phyloP scores from a whole-genome alignment of 192 early-diverging fungal genomes.

The Podila verticillata region DNA sequence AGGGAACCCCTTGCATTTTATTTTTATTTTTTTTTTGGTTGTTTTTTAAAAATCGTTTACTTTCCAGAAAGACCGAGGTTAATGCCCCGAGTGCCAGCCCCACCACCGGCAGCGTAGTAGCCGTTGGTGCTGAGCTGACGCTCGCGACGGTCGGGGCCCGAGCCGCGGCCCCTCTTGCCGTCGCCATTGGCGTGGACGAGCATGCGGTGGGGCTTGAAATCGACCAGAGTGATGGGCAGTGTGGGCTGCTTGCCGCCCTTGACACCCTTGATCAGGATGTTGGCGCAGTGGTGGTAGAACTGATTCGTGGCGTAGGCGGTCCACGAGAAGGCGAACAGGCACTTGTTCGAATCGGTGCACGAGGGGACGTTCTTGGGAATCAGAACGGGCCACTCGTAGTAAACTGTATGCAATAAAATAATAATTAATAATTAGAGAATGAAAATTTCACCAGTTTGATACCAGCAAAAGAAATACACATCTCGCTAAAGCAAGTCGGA shows the following conservation, averaged over 20 bases:
- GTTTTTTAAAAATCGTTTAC: neutral
- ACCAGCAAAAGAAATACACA: no score
- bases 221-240: slow-evolving; percentile 35
- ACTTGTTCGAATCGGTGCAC: slow-evolving; percentile 42
- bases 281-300: slow-evolving; percentile 82
- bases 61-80: slow-evolving; percentile 15
- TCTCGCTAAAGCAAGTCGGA: neutral
- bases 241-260: slow-evolving; percentile 13
- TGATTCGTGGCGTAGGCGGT: slow-evolving; percentile 75
- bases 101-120: slow-evolving; percentile 27
- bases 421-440: no score
- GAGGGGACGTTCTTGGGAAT: slow-evolving; percentile 51
- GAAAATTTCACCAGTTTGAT: no score
- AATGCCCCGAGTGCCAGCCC: slow-evolving; percentile 14
- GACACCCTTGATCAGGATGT: slow-evolving; percentile 65
- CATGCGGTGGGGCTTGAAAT: slow-evolving; percentile 8
- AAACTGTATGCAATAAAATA: slow-evolving; percentile 11
- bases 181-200: slow-evolving; percentile 32
- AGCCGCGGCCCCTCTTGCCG: neutral
- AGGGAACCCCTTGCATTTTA: no score
- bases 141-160: slow-evolving; percentile 21
- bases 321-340: slow-evolving; percentile 69
- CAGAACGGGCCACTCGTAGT: slow-evolving; percentile 51
- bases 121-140: slow-evolving; percentile 10
- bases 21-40: slow-evolving; percentile 6